A percentile compares a stretch with the other conserved stretches of the same genome.
Conservation (phyloP, 352 stramenopile species). For the Peronosclerospora sorghi region DNA sequence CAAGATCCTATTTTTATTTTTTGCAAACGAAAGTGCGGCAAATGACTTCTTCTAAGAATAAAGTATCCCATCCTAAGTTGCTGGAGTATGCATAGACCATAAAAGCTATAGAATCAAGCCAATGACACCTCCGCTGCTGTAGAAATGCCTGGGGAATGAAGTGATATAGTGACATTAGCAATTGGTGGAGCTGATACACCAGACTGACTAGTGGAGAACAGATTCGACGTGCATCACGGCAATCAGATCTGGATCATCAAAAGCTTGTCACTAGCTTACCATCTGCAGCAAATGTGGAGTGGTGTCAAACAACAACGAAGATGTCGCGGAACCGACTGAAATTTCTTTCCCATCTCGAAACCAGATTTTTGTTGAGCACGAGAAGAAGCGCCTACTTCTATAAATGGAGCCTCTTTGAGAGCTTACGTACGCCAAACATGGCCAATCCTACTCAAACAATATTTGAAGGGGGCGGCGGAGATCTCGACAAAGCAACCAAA, state of each 20-base stretch:
- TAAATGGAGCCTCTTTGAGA: conserved; percentile 53
- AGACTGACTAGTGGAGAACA: conserved; percentile 1
- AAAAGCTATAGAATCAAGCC: no score
- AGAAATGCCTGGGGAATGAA: conserved; percentile 3
- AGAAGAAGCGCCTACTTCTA: conserved; percentile 43
- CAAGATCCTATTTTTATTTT: conserved; percentile 11
- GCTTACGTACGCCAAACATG: conserved; percentile 56
- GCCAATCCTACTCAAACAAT: no score
- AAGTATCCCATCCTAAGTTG: no score
- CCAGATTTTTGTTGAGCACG: conserved; percentile 42
- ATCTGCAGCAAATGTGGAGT: no score
- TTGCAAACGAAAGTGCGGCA: not conserved
- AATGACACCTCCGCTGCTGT: no score
- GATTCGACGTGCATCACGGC: conserved; percentile 1
- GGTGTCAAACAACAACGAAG: no score
- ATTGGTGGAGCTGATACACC: not conserved
- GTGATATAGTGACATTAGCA: not conserved
- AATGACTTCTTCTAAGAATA: no score
- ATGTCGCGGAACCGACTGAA: conserved; percentile 19
- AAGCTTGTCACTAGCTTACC: no score
- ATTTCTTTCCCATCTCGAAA: conserved; percentile 41
- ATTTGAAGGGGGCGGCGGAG: no score
- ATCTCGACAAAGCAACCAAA: conserved; percentile 12
- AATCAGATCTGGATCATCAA: no score
- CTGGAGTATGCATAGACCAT: no score